These are phyloP conservation scores for Starmera quercuum DNA, from an alignment of 805 yeast genomes.

Conservation along the genomic window DNA sequence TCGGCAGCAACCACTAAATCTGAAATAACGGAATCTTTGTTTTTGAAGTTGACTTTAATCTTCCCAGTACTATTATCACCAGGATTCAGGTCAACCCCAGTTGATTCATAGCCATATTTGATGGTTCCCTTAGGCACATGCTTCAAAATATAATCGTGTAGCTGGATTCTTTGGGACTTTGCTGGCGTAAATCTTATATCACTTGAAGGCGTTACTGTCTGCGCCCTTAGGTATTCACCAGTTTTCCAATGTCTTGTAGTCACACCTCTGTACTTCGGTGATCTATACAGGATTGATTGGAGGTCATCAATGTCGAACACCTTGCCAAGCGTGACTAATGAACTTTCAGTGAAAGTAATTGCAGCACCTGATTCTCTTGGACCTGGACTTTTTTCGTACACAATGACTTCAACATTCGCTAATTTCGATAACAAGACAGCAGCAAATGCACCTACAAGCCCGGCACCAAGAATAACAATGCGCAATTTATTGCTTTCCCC, in stretches of 20 bases:
- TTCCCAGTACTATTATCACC: not conserved
- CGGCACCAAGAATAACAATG: conserved; percentile 4
- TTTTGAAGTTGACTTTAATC: conserved; percentile 3
- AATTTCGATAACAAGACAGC: conserved; percentile 6
- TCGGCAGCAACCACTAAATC: conserved; percentile 10
- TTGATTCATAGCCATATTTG: conserved; percentile 2
- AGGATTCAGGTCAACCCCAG: conserved; percentile 1
- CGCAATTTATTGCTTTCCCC: too few species aligned
- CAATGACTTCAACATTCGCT: conserved; percentile 6
- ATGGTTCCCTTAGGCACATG: conserved; percentile 3
- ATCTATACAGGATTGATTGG: conserved; percentile 6
- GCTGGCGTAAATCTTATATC: conserved; percentile 3
- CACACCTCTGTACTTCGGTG: conserved; percentile 1
- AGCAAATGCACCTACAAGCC: conserved; percentile 4
- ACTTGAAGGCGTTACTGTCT: not conserved
- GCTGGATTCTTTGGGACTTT: conserved; percentile 7
- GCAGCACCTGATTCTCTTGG: conserved; percentile 12
- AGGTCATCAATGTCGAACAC: conserved; percentile 8
- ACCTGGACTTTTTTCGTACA: conserved; percentile 8
- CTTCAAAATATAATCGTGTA: conserved; percentile 5
- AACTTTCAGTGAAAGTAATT: conserved; percentile 7
- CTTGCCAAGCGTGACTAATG: conserved; percentile 3
- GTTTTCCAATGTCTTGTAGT: conserved; percentile 10
- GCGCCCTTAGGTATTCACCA: conserved; percentile 2
- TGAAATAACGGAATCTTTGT: conserved; percentile 3